phyloP scores from a whole-genome alignment of 1,139 yeast genomes.

The Entelexis paramagnoliae region DNA sequence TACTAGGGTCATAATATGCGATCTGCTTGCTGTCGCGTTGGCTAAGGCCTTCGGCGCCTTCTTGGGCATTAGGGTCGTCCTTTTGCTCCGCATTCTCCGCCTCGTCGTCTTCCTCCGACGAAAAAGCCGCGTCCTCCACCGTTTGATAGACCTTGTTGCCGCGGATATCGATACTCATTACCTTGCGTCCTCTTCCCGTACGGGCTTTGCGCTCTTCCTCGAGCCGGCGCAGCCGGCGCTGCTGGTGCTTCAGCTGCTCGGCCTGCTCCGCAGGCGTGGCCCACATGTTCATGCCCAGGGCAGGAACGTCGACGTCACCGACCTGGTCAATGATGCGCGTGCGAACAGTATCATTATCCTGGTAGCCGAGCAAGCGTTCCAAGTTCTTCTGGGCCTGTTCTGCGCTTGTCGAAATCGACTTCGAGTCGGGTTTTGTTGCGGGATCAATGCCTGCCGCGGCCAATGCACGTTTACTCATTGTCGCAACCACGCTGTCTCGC shows the following conservation, averaged over 20 bases:
- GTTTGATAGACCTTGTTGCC: conserved; percentile 60
- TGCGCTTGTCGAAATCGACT: conserved; percentile 27
- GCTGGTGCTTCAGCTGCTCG: conserved; percentile 67
- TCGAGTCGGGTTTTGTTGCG: background rate
- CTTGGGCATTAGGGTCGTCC: conserved; percentile 12
- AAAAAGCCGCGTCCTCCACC: conserved; percentile 28
- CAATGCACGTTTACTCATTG: conserved; percentile 33
- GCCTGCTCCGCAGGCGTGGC: conserved; percentile 85
- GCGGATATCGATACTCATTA: conserved; percentile 64
- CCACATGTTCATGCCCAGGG: conserved; percentile 56
- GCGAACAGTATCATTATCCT: conserved; percentile 78
- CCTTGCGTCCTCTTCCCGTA: conserved; percentile 61
- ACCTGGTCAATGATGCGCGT: conserved; percentile 90
- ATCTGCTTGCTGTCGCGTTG: conserved; percentile 14
- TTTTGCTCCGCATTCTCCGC: conserved; percentile 21
- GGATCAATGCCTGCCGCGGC: conserved; percentile 25
- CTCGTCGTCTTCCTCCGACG: conserved; percentile 23
- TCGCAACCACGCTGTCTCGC: conserved; percentile 27
- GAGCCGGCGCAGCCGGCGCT: conserved; percentile 54
- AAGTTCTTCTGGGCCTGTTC: conserved; percentile 61
- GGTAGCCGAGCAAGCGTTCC: conserved; percentile 65
- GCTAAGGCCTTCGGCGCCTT: background rate
- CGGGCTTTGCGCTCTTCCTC: conserved; percentile 50
- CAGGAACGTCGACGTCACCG: conserved; percentile 62
- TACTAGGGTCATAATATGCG: conserved; percentile 26